Evolutionary conservation across 139 green algal species (phyloP).

Genomic region (Micractinium sp.): DNA sequence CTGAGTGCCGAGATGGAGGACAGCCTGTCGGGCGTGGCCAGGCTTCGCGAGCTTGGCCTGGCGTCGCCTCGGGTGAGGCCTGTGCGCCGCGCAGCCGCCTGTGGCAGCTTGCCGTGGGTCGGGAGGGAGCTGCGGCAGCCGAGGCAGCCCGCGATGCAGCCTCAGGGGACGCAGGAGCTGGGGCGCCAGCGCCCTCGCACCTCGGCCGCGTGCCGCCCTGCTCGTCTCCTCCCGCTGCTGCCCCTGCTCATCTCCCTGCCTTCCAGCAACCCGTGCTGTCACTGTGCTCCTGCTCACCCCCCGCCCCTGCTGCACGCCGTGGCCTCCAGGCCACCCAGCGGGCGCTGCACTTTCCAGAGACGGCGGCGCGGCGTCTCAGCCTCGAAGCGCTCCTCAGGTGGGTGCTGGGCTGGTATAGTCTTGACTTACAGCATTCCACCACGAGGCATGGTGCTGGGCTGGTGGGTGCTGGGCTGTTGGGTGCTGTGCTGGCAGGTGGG

Average conservation of each 20-base stretch:
- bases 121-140: background rate
- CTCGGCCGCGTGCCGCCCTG: background rate
- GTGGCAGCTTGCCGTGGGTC: background rate
- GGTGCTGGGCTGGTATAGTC: background rate
- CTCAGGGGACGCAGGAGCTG: background rate
- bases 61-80: conserved; percentile 4
- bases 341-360: conserved; percentile 15
- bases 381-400: conserved; percentile 17
- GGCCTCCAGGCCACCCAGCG: background rate
- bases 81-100: background rate
- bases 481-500: background rate
- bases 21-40: background rate
- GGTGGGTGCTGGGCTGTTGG: background rate
- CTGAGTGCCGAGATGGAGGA: no score
- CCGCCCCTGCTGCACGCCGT: background rate
- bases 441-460: background rate
- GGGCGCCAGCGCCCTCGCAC: background rate
- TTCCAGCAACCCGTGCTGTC: background rate
- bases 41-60: conserved; percentile 5
- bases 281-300: background rate
- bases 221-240: background rate
- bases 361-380: conserved; percentile 11
- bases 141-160: background rate
- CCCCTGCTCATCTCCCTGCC: background rate
- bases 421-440: no score